Evolutionary conservation across 2,329 filamentous ascomycete genomes (phyloP), one percentile per base, ranked within the genome.

Genomic region (Falciphora oryzae): DNA sequence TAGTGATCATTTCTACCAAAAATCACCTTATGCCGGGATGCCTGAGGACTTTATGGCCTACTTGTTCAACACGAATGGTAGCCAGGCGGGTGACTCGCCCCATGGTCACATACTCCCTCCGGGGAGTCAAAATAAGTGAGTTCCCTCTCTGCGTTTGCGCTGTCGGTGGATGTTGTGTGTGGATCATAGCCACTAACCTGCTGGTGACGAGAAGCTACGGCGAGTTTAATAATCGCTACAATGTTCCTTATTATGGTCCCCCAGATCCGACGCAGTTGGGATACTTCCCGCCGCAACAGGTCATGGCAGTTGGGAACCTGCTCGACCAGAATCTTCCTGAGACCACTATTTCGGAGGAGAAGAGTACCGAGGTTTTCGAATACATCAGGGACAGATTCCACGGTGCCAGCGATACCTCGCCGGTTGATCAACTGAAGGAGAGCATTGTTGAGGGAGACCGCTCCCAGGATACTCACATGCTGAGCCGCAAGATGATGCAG

Each of bases 401-500:
- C 69, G 92, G 96, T 69, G 89, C 88, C 28, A 88, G 91, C 31
- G 59, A 61, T 14, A 86, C 92, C 70, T 84, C 90, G 1, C 88
- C 89, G 0, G 83, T 90, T 32, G 87, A 90, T 67, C 88, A 89
- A 68, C 86, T 89, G 67, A 92, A 93, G 71, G 91, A 92, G 62
- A 85, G 83, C 62, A 85, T 97, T 31, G 79, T 96, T 65, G 88
- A 92, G 32, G 94, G 93, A 18, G 88, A 96, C 71, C 85, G 90
- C 63, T 85, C 88, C 62, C 79, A 85, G 38, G 83, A 85, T 63
- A 77, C 79, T 29, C 86, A 89, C 66, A 83, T 89, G 80, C 79
- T 98, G 67, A 96, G 94, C 75, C 83, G 93, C 71, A 87, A 90
- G 71, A 97, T 97, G 92, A 96, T 98, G 90, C 92, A 97, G 76